phyloP scores from a whole-genome alignment of 1,284 basidiomycete genomes.

The Ustilago cynodontis region DNA sequence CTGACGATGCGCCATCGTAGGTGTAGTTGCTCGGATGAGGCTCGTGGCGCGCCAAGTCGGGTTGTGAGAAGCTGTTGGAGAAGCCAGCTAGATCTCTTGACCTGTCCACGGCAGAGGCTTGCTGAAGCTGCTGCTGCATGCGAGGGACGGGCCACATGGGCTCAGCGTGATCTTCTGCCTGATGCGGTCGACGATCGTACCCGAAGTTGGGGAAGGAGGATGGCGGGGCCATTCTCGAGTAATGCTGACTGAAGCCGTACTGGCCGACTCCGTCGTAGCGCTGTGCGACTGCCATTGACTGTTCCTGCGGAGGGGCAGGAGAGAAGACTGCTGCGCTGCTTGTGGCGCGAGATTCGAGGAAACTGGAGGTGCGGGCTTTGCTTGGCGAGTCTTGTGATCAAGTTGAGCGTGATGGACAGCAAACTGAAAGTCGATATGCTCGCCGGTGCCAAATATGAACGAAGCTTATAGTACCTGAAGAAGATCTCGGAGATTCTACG shows the following conservation, averaged over 20 bases:
- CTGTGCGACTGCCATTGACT: slow-evolving; percentile 50
- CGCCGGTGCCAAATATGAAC: background rate
- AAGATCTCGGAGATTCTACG: background rate
- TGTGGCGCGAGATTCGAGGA: background rate
- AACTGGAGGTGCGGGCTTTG: background rate
- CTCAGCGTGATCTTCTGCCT: slow-evolving; percentile 25
- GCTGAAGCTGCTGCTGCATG: slow-evolving; percentile 27
- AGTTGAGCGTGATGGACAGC: slow-evolving; percentile 1
- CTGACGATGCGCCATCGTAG: slow-evolving; percentile 38
- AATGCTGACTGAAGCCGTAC: slow-evolving; percentile 44
- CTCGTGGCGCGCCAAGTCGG: slow-evolving; percentile 25
- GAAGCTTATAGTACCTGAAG: background rate
- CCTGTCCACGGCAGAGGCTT: slow-evolving; percentile 21
- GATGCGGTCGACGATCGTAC: slow-evolving; percentile 25
- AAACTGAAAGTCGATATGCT: background rate
- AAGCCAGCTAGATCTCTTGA: slow-evolving; percentile 19
- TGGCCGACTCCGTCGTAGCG: slow-evolving; percentile 51
- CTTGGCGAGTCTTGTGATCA: background rate
- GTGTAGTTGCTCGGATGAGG: slow-evolving; percentile 27
- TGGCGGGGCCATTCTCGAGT: slow-evolving; percentile 29
- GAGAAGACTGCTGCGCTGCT: slow-evolving; percentile 1
- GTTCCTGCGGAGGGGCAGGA: slow-evolving; percentile 30
- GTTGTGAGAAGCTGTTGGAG: slow-evolving; percentile 24
- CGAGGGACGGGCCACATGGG: slow-evolving; percentile 37
- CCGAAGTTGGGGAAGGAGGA: slow-evolving; percentile 27